Evolutionary conservation across 1,284 basidiomycete species (phyloP), one percentile per base, ranked within the genome.

Genomic region (Papiliotrema fonsecae): DNA sequence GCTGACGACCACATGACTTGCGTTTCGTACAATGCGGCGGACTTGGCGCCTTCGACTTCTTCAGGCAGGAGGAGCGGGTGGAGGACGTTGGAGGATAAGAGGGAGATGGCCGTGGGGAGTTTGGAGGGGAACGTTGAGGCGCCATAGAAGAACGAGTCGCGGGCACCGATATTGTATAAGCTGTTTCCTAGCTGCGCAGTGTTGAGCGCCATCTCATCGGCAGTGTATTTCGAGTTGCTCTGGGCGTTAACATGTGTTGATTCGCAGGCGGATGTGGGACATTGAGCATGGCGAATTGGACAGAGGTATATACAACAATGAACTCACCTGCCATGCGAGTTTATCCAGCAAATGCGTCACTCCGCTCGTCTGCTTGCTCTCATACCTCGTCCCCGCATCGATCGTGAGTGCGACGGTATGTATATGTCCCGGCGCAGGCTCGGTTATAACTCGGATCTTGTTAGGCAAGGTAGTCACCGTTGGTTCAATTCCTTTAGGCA

Each of bases 111-210:
- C 16, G 84, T 78, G 5, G 85, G 82, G 1, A 92, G 87, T 37
- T 84, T 84, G 57, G 85, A 79, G 58, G 90, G 85, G 72, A 94
- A 96, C 65, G 97, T 87, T 40, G 90, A 89, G 16, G 94, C 93
- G 75, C 97, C 94, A 73, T 97, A 98, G 88, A 97, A 92, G 73
- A 97, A 91, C 31, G 90, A 84, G 72, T 98, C 94, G 40, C 94
- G 80, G 5, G 90, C 88, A 13, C 90, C 90, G 7, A 90, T 86
- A 67, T 88, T 92, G 70, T 88, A 81, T 52, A 97, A 90, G 74
- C 97, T 91, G 19, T 92, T 91, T 40, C 96, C 93, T 19, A 97
- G 79, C 10, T 81, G 79, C 69, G 92, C 85, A 63, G 97, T 88
- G 43, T 86, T 82, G 4, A 77, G 76, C 6, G 85, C 82, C 87